Conservation (phyloP, 192 early-diverging fungal species). For the Lobulomyces angularis region DNA sequence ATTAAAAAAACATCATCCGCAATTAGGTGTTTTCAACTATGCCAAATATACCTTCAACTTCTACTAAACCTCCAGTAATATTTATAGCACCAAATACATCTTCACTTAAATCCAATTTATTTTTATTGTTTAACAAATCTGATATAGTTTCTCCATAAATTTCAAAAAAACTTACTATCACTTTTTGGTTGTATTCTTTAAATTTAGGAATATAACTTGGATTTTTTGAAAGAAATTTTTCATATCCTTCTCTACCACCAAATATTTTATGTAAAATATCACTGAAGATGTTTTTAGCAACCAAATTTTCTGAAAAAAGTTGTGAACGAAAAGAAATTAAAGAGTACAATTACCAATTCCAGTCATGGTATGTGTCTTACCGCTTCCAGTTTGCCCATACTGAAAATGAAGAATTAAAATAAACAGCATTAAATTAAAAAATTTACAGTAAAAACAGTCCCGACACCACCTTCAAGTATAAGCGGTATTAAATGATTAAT, state of each 20-base stretch:
- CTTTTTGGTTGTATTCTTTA: slow-evolving; percentile 6
- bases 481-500: no score
- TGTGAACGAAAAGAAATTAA: no score
- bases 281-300: background rate
- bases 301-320: no score
- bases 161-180: no score
- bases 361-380: slow-evolving; percentile 41
- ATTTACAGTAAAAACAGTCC: no score
- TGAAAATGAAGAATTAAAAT: no score
- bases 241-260: background rate
- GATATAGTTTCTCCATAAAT: no score
- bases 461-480: no score
- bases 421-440: no score
- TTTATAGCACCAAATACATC: no score
- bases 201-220: slow-evolving; percentile 14
- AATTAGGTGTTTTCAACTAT: slow-evolving; percentile 20
- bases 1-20: background rate
- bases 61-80: slow-evolving; percentile 5
- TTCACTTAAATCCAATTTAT: no score
- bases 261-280: background rate
- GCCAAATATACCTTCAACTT: slow-evolving; percentile 14
- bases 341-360: background rate
- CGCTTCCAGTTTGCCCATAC: slow-evolving; percentile 41
- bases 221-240: slow-evolving; percentile 23
- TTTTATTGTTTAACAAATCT: no score